phyloP scores from a whole-genome alignment of 1,139 yeast species.

The Candida dubliniensis region DNA sequence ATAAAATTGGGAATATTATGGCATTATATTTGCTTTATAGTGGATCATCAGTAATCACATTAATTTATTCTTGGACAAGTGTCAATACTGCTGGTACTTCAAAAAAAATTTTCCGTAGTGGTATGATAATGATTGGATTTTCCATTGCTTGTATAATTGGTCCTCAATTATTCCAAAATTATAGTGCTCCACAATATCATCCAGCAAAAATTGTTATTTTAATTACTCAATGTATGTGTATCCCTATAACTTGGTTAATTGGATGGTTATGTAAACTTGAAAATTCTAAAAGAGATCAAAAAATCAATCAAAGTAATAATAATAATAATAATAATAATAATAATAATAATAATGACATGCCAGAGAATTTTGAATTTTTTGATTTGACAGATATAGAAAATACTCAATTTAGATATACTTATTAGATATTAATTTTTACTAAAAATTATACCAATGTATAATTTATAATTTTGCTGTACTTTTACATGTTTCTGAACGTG shows the following conservation, averaged over 20 bases:
- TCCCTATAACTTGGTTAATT: constrained; percentile 30
- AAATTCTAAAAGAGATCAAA: constrained; percentile 26
- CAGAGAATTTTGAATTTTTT: constrained; percentile 27
- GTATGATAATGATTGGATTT: constrained; percentile 35
- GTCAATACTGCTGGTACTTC: constrained; percentile 40
- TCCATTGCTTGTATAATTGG: constrained; percentile 40
- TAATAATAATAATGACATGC: constrained; percentile 11
- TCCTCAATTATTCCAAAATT: constrained; percentile 38
- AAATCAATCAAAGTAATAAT: constrained; percentile 1
- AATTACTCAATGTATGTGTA: constrained; percentile 29
- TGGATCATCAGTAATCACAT: constrained; percentile 36
- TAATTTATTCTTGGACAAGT: constrained; percentile 36
- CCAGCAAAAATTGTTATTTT: constrained; percentile 39
- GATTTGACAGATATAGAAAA: constrained; percentile 42
- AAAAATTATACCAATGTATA: neutral
- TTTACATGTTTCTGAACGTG: too few species aligned
- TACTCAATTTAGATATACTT: constrained; percentile 32
- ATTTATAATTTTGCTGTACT: too few species aligned
- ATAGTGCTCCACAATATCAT: constrained; percentile 27
- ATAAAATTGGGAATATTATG: constrained; percentile 33
- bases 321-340: constrained; percentile 8
- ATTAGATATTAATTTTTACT: constrained; percentile 14
- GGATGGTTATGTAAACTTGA: constrained; percentile 27
- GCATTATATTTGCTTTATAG: constrained; percentile 38
- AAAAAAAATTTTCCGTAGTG: constrained; percentile 30